Base-by-base conservation (phyloP, 2,329 filamentous ascomycete species). In the Penicillium oxalicum region DNA sequence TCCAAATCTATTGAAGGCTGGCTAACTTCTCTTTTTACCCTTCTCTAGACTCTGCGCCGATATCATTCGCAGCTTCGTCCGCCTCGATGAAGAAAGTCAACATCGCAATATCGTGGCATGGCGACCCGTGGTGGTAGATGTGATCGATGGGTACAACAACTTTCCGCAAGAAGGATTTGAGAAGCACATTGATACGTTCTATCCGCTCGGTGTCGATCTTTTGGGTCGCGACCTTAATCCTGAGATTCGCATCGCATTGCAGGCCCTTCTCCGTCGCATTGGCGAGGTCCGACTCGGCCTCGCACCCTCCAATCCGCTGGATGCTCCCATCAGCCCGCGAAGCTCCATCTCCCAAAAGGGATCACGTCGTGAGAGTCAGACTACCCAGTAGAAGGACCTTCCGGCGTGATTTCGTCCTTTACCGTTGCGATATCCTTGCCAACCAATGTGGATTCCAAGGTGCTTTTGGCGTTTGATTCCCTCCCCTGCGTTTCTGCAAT, bases 71-170 rank as follows among this genome's bases (percentile, higher is more conserved):
- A 86, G 85, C 11, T 99, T 95, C 68, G 83, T 89, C 9, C 77
- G 79, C 4, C 82, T 98, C 3, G 93, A 97, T 64, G 91, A 96
- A 67, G 94, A 98, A 64, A 94, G 88, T 27, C 93, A 98, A 70
- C 91, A 97, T 66, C 81, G 93, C 48, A 98, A 98, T 69, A 95
- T 98, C 47, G 82, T 94, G 26, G 95, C 94, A 0, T 99, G 93
- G 93, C 80, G 93, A 13, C 93, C 93, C 0, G 93, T 98, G 0
- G 93, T 99, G 1, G 90, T 98, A 13, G 93, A 95, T 64, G 93
- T 98, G 7, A 77, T 99, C 8, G 91, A 98, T 63, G 93, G 93
- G 1, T 97, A 91, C 67, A 84, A 84, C 0, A 85, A 82, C 5
- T 96, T 97, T 73, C 87, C 89, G 0, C 77, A 81, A 13, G 78